Base-by-base conservation (phyloP, 208 protist genomes). In the Trypanosoma lewisi region DNA sequence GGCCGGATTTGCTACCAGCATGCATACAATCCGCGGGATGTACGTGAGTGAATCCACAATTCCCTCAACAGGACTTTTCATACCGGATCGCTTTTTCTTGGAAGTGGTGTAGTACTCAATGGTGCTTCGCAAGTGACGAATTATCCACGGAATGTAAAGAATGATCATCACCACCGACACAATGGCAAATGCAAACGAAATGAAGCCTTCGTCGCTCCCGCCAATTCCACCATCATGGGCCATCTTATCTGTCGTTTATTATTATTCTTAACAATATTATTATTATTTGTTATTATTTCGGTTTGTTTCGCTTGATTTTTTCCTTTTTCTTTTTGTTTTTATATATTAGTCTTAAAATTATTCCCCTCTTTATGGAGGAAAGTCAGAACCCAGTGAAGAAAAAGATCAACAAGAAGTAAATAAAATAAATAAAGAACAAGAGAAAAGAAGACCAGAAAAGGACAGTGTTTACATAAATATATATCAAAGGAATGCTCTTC, bases 81-180 rank as follows among this genome's bases (percentile, higher is more conserved):
- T 57, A 31, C 31, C 48, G 1, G 37, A 53, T 31, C 70, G 73
- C 37, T 79, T 77, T 59, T 86, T 89, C 48, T 80, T 82, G 14
- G 82, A 67, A 6, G 77, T 49, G 19, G 64, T 60, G 60, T 92
- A 89, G 64, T 88, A 96, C 33, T 85, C 69, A 56, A 83, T 48
- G 8, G 73, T 61, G 14, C 73, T 61, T 0, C 82, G 78, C 17
- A 83, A 72, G 42, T 80, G 73, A 23, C 78, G 57, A 33, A 93
- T 89, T 14, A 85, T 59, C 87, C 89, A 96, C 3, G 89, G 89
- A 64, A 96, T 91, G 68, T 96, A 96, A 0, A 96, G 63, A 36
- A 93, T 78, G 36, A 93, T 87, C 39, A 93, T 81, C 17, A 87
- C 59, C 36, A 93, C 86, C 9, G 89, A 96, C 11, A 82, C 78